Conservation (phyloP, 2,329 filamentous ascomycete genomes). For the Gaeumannomyces sp. region DNA sequence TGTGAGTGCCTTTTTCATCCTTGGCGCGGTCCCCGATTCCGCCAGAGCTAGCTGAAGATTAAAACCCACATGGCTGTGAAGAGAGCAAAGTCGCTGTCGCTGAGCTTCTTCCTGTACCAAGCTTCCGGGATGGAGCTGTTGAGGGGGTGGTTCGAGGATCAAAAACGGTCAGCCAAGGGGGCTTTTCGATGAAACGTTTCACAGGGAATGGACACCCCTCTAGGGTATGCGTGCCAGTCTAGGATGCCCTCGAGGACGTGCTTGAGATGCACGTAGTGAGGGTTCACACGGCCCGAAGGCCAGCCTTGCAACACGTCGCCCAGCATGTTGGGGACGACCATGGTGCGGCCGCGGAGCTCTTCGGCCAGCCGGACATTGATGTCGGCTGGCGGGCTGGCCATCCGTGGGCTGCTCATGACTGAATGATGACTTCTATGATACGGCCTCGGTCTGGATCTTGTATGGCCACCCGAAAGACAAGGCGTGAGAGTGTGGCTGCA, state of each 20-base stretch:
- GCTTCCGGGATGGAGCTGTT: conserved; percentile 23
- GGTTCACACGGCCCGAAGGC: conserved; percentile 6
- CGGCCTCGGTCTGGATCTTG: not conserved
- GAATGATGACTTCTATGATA: not conserved
- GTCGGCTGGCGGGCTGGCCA: not conserved
- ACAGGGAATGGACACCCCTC: not conserved
- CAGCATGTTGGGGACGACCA: conserved; percentile 9
- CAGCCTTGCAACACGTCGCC: conserved; percentile 2
- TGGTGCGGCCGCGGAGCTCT: conserved; percentile 7
- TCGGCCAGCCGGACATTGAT: not conserved
- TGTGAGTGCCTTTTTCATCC: not conserved
- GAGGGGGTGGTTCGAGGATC: conserved; percentile 24
- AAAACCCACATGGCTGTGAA: conserved; percentile 25
- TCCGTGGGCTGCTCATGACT: conserved; percentile 11
- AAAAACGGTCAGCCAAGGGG: not conserved
- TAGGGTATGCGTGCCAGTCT: conserved; percentile 3
- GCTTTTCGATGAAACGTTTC: not conserved
- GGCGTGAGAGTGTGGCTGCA: too few relatives aligned
- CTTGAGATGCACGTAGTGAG: conserved; percentile 8
- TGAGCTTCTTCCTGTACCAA: conserved; percentile 24
- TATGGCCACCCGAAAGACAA: not conserved
- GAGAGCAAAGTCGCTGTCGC: conserved; percentile 26
- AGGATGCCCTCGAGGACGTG: conserved; percentile 5
- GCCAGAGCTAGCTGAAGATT: not conserved
- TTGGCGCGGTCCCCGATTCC: not conserved